phyloP scores from a whole-genome alignment of 352 stramenopile species.

The Pythium volutum region DNA sequence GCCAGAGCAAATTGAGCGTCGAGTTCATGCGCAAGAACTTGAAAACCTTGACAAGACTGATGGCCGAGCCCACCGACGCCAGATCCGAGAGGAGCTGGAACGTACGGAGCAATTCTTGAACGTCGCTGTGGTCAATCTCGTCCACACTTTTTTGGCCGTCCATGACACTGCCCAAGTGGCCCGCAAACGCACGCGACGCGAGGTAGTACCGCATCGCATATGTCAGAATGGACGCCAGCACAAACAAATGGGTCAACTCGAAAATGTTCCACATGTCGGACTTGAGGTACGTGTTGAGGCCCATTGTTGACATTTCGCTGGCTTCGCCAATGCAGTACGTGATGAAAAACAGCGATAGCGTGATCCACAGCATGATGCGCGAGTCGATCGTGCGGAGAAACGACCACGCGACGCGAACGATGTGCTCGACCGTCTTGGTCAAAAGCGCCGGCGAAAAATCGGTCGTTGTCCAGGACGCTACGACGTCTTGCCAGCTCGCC shows the following conservation, averaged over 20 bases:
- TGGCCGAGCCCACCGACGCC: constrained; percentile 63
- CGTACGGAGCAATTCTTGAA: constrained; percentile 57
- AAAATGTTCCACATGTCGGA: constrained; percentile 90
- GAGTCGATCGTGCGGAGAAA: constrained; percentile 37
- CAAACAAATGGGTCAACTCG: constrained; percentile 70
- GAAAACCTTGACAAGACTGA: constrained; percentile 86
- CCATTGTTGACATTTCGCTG: constrained; percentile 80
- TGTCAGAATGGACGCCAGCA: constrained; percentile 58
- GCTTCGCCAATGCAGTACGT: constrained; percentile 80
- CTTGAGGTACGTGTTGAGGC: constrained; percentile 61
- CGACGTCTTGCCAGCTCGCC: no score
- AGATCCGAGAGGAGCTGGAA: constrained; percentile 80
- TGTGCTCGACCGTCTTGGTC: background rate
- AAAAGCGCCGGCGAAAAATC: no score
- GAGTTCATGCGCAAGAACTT: constrained; percentile 91
- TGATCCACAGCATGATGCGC: constrained; percentile 65
- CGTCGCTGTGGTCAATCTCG: constrained; percentile 57
- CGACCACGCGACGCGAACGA: background rate
- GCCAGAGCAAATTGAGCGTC: constrained; percentile 84
- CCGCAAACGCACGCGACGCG: constrained; percentile 46
- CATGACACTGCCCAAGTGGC: constrained; percentile 42
- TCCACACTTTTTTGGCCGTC: constrained; percentile 31
- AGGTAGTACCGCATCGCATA: constrained; percentile 71
- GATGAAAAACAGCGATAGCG: constrained; percentile 65
- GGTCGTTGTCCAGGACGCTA: no score